These are phyloP conservation scores for Trypanosoma boissoni DNA, from an alignment of 208 protist genomes.

Conservation along the genomic window DNA sequence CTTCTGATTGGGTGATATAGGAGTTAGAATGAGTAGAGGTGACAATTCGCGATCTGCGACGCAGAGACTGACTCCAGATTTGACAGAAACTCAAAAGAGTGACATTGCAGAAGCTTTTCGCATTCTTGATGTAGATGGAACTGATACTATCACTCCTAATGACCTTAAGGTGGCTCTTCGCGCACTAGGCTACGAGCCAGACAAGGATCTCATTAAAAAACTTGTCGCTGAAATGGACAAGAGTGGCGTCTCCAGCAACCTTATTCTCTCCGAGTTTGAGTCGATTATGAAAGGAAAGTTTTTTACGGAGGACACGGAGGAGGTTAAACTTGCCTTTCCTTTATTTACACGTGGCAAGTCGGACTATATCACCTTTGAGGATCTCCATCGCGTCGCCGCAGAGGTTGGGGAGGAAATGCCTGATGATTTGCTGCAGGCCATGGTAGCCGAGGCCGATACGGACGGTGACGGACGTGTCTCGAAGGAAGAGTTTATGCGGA, in stretches of 20 bases:
- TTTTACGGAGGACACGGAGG: slow-evolving; percentile 89
- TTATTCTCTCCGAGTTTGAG: slow-evolving; percentile 90
- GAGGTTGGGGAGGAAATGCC: slow-evolving; percentile 95
- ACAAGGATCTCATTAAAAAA: slow-evolving; percentile 90
- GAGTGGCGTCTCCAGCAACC: slow-evolving; percentile 85
- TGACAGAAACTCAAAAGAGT: slow-evolving; percentile 83
- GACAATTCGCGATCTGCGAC: slow-evolving; percentile 19
- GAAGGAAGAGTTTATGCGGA: slow-evolving; percentile 93
- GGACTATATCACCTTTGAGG: slow-evolving; percentile 95
- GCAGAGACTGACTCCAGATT: slow-evolving; percentile 68
- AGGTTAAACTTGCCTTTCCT: slow-evolving; percentile 92
- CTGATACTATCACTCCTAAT: slow-evolving; percentile 90
- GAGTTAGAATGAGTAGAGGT: slow-evolving; percentile 8
- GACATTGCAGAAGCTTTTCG: slow-evolving; percentile 96
- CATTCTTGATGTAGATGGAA: slow-evolving; percentile 94
- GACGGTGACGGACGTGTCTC: slow-evolving; percentile 94
- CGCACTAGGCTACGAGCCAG: slow-evolving; percentile 94
- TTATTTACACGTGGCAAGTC: slow-evolving; percentile 94
- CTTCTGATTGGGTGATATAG: neutral
- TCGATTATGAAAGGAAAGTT: slow-evolving; percentile 90
- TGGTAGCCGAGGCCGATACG: slow-evolving; percentile 94
- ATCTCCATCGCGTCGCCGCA: slow-evolving; percentile 92
- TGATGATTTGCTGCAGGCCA: slow-evolving; percentile 95
- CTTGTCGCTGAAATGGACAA: slow-evolving; percentile 93
- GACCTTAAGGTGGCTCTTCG: slow-evolving; percentile 94